Base-by-base conservation (phyloP, 2,329 filamentous ascomycete species). In the Lojkania enalia region DNA sequence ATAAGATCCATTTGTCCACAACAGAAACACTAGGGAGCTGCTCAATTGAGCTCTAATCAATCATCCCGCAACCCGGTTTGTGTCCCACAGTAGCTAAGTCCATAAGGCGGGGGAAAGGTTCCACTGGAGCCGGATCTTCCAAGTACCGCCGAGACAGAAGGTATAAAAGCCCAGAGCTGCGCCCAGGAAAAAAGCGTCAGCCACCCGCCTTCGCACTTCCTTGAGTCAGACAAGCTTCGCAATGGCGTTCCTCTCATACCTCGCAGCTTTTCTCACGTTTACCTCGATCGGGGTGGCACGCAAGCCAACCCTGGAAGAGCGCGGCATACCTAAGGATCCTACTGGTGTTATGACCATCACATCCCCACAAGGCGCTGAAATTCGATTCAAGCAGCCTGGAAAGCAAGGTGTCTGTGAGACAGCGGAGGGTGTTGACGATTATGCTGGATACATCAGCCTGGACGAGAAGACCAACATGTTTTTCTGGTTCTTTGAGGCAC, bases 401-500 rank as follows among this genome's bases (percentile, higher is more conserved):
- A 69, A 69, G 35, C 51, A 56, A 69, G 76, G 33, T 70, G 77
- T 65, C 38, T 82, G 46, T 70, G 77, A 61, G 51, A 66, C 58
- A 16, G 63, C 46, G 5, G 53, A 61, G 19, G 64, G 64, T n/a
- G 67, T 70, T 12, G 62, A 67, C 39, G 65, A 68, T 29, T 70
- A 70, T 58, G 52, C 66, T 2, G 67, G 67, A 18, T 70, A 70
- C 41, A 67, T 70, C 44, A 67, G 63, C 46, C 51, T 69, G 38
- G 55, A 66, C 35, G 56, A 59, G 13, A 64, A 57, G 18, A 67
- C 62, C 16, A 64, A 71, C 39, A 67, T 71, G 65, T 71, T 70
- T 46, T 74, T 74, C 46, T 74, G 74, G 72, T 76, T 75, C 51
- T 77, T 77, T 39, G 74, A 77, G 51, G 66, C 73, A 4, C 66